A percentile compares a stretch with the other conserved stretches of the same genome.
Evolutionary conservation across 1,139 yeast genomes (phyloP).

Genomic region (Sugiyamaella novakii): DNA sequence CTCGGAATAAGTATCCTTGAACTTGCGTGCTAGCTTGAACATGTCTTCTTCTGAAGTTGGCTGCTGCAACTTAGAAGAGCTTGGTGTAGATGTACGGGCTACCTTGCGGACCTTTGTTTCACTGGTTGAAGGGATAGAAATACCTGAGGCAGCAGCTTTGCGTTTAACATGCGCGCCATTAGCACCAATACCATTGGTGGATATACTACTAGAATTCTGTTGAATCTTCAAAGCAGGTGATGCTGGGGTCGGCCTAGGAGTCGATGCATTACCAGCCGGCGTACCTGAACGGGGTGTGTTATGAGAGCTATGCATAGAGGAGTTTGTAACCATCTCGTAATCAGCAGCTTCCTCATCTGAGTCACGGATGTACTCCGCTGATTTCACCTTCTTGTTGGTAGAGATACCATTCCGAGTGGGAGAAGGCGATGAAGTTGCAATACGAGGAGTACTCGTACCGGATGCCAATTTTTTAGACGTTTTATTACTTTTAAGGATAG

Average conservation of each 20-base stretch:
- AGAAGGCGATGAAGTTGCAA: constrained; percentile 23
- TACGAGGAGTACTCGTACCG: constrained; percentile 10
- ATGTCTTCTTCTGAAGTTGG: constrained; percentile 34
- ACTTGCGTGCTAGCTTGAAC: constrained; percentile 42
- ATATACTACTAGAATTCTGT: background rate
- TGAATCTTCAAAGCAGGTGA: constrained; percentile 15
- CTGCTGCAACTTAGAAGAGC: constrained; percentile 19
- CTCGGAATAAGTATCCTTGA: constrained; percentile 42
- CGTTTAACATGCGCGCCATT: constrained; percentile 27
- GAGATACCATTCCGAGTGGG: constrained; percentile 20
- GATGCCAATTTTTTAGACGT: constrained; percentile 19
- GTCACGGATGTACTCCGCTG: constrained; percentile 23
- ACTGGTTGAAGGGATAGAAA: constrained; percentile 17
- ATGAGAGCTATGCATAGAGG: background rate
- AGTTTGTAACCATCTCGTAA: constrained; percentile 8
- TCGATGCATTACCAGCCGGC: constrained; percentile 16
- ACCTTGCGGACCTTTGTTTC: constrained; percentile 25
- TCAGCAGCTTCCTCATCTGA: constrained; percentile 23
- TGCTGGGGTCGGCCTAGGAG: constrained; percentile 18
- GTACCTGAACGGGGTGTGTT: constrained; percentile 17
- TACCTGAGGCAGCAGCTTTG: constrained; percentile 28
- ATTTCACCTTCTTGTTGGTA: constrained; percentile 19
- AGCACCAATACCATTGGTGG: constrained; percentile 3
- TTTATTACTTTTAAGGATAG: constrained; percentile 27
- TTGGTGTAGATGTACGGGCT: constrained; percentile 20